These are phyloP conservation scores for Salix purpurea DNA, from an alignment of 345 rosid species.

Conservation along the genomic window DNA sequence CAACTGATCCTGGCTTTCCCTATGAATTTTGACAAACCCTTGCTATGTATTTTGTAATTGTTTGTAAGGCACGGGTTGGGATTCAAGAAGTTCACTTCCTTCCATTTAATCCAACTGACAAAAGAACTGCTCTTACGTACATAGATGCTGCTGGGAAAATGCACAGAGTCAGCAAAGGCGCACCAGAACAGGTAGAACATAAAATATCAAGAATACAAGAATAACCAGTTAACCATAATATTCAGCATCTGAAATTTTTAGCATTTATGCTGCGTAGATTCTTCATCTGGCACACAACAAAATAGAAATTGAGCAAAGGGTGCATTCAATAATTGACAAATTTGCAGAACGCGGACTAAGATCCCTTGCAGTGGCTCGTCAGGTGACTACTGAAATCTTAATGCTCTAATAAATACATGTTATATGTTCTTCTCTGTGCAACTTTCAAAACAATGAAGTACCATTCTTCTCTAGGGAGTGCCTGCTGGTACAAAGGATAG, in stretches of 20 bases:
- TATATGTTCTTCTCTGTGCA: not conserved
- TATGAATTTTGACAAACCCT: not conserved
- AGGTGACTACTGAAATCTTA: slow-evolving; percentile 27
- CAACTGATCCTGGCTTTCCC: not conserved
- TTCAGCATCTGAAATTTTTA: not conserved
- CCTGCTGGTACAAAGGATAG: slow-evolving; percentile 50
- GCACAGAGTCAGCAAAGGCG: slow-evolving; percentile 32
- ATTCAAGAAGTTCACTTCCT: slow-evolving; percentile 39
- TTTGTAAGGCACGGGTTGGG: slow-evolving; percentile 31
- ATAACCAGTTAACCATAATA: not conserved
- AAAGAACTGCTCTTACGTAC: slow-evolving; percentile 43
- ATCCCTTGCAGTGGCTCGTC: slow-evolving; percentile 56
- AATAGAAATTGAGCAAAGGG: slow-evolving; percentile 39
- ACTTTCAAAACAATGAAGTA: not conserved
- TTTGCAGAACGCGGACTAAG: slow-evolving; percentile 64
- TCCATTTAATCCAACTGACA: slow-evolving; percentile 38
- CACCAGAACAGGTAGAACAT: slow-evolving; percentile 28
- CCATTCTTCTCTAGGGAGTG: slow-evolving; percentile 34
- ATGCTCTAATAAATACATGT: not conserved
- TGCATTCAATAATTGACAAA: slow-evolving; percentile 44
- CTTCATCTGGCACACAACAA: slow-evolving; percentile 52
- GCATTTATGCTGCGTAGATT: slow-evolving; percentile 26
- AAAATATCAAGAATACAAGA: not conserved
- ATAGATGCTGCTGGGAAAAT: slow-evolving; percentile 19
- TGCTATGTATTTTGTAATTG: not conserved